Base-by-base conservation (phyloP, 192 early-diverging fungal genomes). In the Backusella sp. region DNA sequence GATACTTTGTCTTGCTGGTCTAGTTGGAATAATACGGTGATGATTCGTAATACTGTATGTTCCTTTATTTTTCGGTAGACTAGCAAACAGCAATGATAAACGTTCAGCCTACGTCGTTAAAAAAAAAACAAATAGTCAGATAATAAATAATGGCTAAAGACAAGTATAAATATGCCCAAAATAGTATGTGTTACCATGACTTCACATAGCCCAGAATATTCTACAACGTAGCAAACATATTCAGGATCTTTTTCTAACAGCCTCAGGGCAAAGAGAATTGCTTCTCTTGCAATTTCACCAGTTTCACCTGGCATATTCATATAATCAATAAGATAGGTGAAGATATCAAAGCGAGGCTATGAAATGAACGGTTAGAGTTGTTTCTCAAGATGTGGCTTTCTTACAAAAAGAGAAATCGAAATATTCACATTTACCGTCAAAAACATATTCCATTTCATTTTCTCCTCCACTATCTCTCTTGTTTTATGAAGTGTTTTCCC, bases 271-370 rank as follows among this genome's bases (percentile, higher is more conserved):
- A 83, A 79, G 5, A 83, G 69, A 17, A 83, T 79, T 4, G 82
- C 77, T 72, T 83, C 82, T 62, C 82, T 66, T 35, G 82, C 82
- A 53, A 79, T 83, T 41, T 83, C 78, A 52, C 82, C 78, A 5
- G 82, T 83, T 74, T 83, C 82, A 30, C 82, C 82, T 23, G 82
- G 82, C 34, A 83, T 77, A 62, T 79, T 79, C 75, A 83, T 78
- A 53, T 77, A 83, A n/a, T 83, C 82, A 52, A 83, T 79, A 9
- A 83, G 49, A 66, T 74, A 75, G 4, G 71, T 79, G 66, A 83
- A 83, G 73, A 83, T 79, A 66, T 79, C 82, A 67, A 83, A 83
- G 17, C 82, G 66, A 23, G 82, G 82, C 82, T 80, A 53, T 12
- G 1, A 1, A 21, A 23, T 75, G 3, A 37, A 21, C 36, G 14